Conservation (phyloP, 139 green algal species). For the Chlamydomonas sphaeroides region DNA sequence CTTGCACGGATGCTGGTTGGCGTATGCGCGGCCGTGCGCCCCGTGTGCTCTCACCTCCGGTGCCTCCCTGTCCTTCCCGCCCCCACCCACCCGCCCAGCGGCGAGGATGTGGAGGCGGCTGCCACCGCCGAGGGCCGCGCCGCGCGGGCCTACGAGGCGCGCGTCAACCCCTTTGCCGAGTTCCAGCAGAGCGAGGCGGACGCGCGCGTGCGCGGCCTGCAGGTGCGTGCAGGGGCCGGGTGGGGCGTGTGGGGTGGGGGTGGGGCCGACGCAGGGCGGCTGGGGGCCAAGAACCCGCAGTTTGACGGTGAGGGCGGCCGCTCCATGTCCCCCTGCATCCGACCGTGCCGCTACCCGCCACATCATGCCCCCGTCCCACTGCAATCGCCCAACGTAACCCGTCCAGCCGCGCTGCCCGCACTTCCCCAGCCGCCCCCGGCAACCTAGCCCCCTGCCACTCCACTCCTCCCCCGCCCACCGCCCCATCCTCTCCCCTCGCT, state of each 20-base stretch:
- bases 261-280: no score
- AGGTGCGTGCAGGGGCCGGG: slow-evolving; percentile 1
- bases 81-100: background rate
- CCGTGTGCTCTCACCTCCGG: no score
- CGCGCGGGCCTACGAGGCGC: slow-evolving; percentile 59
- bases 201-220: slow-evolving; percentile 29
- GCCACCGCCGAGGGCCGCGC: slow-evolving; percentile 30
- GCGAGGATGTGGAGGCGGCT: slow-evolving; percentile 14
- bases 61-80: background rate
- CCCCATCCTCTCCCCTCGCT: background rate
- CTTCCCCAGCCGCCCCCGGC: background rate
- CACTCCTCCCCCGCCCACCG: background rate
- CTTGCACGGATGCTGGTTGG: no score
- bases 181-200: slow-evolving; percentile 65
- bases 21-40: no score
- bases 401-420: background rate
- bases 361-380: no score
- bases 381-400: no score
- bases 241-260: background rate
- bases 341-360: no score
- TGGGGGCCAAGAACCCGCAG: no score
- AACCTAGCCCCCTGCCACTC: background rate
- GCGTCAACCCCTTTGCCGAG: slow-evolving; percentile 65
- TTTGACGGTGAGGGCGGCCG: no score
- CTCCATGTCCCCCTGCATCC: no score